Percentiles rank a stretch among this genome's conserved stretches.
Evolutionary conservation across 1,284 basidiomycete genomes (phyloP).

Genomic region (Athelia psychrophila): DNA sequence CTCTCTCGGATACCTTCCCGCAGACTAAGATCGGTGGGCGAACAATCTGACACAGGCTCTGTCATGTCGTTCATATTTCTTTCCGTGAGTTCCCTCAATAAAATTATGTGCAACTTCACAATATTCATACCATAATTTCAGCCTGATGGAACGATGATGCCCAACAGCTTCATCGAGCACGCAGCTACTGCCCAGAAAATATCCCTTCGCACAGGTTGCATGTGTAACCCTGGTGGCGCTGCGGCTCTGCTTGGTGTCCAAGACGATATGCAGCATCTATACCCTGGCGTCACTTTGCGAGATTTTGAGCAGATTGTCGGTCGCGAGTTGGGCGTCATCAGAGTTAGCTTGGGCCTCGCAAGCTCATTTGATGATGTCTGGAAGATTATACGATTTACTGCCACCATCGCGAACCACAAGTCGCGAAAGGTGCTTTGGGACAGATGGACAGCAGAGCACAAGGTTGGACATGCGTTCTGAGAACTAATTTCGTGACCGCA

Average conservation of each 20-base stretch:
- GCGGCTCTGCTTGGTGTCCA: conserved; percentile 66
- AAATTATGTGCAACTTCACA: conserved; percentile 2
- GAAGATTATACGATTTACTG: conserved; percentile 60
- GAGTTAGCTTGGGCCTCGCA: conserved; percentile 73
- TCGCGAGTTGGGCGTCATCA: conserved; percentile 68
- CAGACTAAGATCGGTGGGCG: conserved; percentile 55
- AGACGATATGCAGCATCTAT: conserved; percentile 63
- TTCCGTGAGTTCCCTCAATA: conserved; percentile 41
- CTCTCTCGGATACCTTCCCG: conserved; percentile 57
- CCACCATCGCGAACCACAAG: conserved; percentile 41
- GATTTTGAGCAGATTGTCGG: conserved; percentile 63
- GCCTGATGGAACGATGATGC: conserved; percentile 62
- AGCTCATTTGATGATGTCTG: conserved; percentile 74
- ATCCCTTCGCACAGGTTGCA: conserved; percentile 77
- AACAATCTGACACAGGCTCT: conserved; percentile 65
- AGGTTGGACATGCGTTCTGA: not conserved
- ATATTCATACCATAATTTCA: conserved; percentile 22
- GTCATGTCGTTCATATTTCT: conserved; percentile 63
- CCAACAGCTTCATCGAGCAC: conserved; percentile 68
- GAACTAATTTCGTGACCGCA: too few relatives aligned
- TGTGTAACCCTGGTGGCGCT: conserved; percentile 83
- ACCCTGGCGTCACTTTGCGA: conserved; percentile 53
- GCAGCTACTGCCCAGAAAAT: conserved; percentile 62
- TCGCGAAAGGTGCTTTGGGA: conserved; percentile 44
- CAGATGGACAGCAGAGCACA: conserved; percentile 30